Evolutionary conservation across 495 filamentous ascomycete genomes (phyloP).

Genomic region (Lasiosphaeria ovina): DNA sequence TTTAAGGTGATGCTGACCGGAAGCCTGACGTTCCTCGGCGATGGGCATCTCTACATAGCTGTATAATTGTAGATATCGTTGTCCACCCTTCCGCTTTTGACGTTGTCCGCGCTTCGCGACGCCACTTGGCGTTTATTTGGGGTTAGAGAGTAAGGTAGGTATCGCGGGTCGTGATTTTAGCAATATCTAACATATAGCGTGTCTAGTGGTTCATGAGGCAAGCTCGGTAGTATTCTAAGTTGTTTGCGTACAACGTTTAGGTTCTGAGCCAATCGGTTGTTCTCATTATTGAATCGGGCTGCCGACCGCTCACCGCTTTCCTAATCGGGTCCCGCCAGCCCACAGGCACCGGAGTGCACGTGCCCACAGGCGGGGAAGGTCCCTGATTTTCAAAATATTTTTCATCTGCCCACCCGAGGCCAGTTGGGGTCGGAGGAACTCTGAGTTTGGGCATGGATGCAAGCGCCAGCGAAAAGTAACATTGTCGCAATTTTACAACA

Average conservation of each 20-base stretch:
- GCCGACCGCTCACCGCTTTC: constrained; percentile 13
- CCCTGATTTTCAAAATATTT: constrained; percentile 10
- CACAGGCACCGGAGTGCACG: constrained; percentile 11
- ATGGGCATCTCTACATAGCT: no score
- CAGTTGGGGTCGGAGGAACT: not conserved
- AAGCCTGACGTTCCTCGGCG: no score
- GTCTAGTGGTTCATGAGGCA: not conserved
- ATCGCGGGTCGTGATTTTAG: no score
- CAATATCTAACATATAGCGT: no score
- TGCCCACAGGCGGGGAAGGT: constrained; percentile 17
- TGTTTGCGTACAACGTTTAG: no score
- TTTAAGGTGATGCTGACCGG: no score
- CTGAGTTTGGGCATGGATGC: not conserved
- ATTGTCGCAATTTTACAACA: not conserved
- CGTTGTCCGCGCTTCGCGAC: no score
- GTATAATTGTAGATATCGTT: no score
- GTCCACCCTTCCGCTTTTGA: no score
- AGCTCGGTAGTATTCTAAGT: not conserved
- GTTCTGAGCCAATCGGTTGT: not conserved
- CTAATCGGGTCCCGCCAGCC: not conserved
- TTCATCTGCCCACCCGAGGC: constrained; percentile 14
- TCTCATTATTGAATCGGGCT: not conserved
- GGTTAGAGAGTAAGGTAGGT: no score
- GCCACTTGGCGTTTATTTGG: no score
- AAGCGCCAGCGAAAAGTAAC: not conserved